Evolutionary conservation across 2,329 filamentous ascomycete genomes (phyloP).

Genomic region (Xylaria multiplex): DNA sequence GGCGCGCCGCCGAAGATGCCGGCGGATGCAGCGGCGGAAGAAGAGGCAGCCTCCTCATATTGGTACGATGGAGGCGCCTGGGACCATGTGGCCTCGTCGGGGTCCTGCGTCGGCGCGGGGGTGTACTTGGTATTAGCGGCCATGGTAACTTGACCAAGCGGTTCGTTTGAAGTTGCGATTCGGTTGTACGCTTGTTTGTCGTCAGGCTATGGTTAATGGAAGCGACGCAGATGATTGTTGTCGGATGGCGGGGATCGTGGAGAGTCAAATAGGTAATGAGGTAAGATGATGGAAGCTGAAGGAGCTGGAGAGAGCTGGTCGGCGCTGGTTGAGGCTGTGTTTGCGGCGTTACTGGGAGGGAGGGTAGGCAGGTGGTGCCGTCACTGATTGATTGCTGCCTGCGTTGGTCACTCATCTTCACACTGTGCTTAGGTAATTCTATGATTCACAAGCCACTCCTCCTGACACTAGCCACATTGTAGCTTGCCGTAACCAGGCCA

Average conservation of each 20-base stretch:
- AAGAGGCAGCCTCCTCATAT: slow-evolving; percentile 64
- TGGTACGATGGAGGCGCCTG: slow-evolving; percentile 87
- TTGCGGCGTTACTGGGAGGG: not conserved
- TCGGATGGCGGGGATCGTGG: slow-evolving; percentile 6
- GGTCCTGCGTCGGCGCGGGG: slow-evolving; percentile 85
- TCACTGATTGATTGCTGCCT: slow-evolving; percentile 24
- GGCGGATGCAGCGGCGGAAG: slow-evolving; percentile 55
- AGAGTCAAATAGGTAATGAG: not conserved
- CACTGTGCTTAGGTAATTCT: slow-evolving; percentile 1
- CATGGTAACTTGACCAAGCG: slow-evolving; percentile 59
- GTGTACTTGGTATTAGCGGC: slow-evolving; percentile 83
- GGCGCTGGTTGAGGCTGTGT: slow-evolving; percentile 28
- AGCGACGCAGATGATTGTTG: slow-evolving; percentile 14
- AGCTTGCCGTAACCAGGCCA: too few species aligned
- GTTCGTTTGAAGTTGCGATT: slow-evolving; percentile 12
- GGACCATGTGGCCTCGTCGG: slow-evolving; percentile 72
- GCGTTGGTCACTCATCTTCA: slow-evolving; percentile 2
- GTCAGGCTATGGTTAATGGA: slow-evolving; percentile 9
- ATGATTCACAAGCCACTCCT: too few species aligned
- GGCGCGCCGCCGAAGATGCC: slow-evolving; percentile 73
- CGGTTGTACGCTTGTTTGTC: slow-evolving; percentile 9
- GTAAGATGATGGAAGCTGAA: slow-evolving; percentile 20
- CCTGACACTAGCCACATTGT: slow-evolving; percentile 1
- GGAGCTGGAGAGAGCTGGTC: slow-evolving; percentile 15
- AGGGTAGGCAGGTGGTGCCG: slow-evolving; percentile 18